Percentiles rank a stretch among this genome's conserved stretches.
phyloP scores from a whole-genome alignment of 352 stramenopile species.

The Globisporangium uncinulatum region DNA sequence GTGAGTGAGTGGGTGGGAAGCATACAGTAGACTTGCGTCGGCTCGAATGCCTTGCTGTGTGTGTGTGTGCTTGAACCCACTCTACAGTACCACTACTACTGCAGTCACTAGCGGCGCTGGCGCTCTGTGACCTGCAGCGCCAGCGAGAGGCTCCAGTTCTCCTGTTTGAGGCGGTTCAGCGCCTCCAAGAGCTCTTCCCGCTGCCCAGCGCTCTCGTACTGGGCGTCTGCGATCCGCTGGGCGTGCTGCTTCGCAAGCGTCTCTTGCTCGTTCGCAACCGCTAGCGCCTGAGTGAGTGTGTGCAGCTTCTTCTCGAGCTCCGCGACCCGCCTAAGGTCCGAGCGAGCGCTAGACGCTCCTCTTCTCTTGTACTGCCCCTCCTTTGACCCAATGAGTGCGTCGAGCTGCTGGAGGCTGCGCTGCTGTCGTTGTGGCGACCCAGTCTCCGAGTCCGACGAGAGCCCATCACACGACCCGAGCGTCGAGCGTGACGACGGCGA shows the following conservation, averaged over 20 bases:
- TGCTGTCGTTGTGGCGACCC: conserved; percentile 10
- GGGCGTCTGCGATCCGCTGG: conserved; percentile 22
- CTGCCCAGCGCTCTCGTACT: conserved; percentile 28
- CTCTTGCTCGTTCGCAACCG: conserved; percentile 71
- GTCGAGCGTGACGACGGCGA: conserved; percentile 20
- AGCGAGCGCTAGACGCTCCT: conserved; percentile 21
- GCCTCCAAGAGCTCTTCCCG: conserved; percentile 46
- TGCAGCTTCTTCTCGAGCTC: conserved; percentile 28
- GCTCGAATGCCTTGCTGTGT: too few species aligned
- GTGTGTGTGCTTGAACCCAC: too few species aligned
- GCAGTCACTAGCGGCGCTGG: too few species aligned
- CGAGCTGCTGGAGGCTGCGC: conserved; percentile 31
- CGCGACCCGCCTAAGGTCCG: conserved; percentile 32
- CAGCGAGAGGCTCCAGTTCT: conserved; percentile 66
- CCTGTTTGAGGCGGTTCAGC: conserved; percentile 51
- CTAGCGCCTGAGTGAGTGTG: conserved; percentile 41
- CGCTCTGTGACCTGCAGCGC: conserved; percentile 57
- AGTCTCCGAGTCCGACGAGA: conserved; percentile 1
- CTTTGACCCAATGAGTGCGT: conserved; percentile 31
- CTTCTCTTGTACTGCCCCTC: conserved; percentile 23
- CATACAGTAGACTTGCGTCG: too few species aligned
- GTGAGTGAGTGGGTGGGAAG: too few species aligned
- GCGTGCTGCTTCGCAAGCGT: conserved; percentile 53
- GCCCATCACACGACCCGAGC: not conserved
- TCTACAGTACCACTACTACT: too few species aligned